phyloP scores from a whole-genome alignment of 2,329 filamentous ascomycete genomes.

The Cercospora sp. region DNA sequence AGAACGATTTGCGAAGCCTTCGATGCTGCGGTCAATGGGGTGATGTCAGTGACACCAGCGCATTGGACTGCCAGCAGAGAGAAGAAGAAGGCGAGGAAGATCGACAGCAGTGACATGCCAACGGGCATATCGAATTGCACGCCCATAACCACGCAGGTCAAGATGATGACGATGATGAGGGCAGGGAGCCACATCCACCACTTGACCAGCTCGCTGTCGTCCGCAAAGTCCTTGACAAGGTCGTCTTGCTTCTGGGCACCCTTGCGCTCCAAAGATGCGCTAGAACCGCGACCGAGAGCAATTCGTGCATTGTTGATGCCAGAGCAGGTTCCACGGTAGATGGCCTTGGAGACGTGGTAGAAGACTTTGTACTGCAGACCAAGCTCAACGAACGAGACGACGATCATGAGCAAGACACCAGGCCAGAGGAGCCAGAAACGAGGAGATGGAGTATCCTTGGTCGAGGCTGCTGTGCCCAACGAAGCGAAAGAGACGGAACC shows the following conservation, averaged over 20 bases:
- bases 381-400: conserved; percentile 49
- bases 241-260: conserved; percentile 43
- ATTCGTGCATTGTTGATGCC: conserved; percentile 44
- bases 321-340: conserved; percentile 50
- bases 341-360: conserved; percentile 50
- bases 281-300: conserved; percentile 46
- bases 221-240: conserved; percentile 54
- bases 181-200: conserved; percentile 56
- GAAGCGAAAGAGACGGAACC: conserved; percentile 45
- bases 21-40: conserved; percentile 65
- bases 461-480: conserved; percentile 39
- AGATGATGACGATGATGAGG: conserved; percentile 51
- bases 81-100: conserved; percentile 61
- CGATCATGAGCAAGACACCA: conserved; percentile 53
- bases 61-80: conserved; percentile 63
- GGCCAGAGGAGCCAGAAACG: conserved; percentile 57
- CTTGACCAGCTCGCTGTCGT: conserved; percentile 51
- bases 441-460: conserved; percentile 49
- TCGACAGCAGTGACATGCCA: conserved; percentile 58
- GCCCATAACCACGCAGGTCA: conserved; percentile 51
- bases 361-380: conserved; percentile 43
- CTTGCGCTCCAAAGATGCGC: conserved; percentile 46
- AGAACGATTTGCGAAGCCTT: conserved; percentile 70
- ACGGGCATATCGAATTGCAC: conserved; percentile 58
- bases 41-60: conserved; percentile 56